Base-by-base conservation (phyloP, 1,284 basidiomycete species). In the Earliella scabrosa region DNA sequence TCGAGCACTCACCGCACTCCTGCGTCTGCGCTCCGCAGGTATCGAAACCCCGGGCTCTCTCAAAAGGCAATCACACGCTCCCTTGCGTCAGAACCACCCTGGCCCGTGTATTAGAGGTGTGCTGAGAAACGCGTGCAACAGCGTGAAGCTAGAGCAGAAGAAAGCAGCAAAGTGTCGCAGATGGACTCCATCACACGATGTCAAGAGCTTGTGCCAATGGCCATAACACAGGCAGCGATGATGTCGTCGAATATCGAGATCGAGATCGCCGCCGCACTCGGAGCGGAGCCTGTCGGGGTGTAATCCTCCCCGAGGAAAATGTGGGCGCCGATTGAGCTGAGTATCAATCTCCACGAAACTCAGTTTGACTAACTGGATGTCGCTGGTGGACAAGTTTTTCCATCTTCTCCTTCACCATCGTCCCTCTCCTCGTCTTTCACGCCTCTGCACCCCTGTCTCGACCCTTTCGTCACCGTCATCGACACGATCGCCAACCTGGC, bases 401-500 rank as follows among this genome's bases (percentile, higher is more conserved):
- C n/a, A 14, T 41, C 23, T 41, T 14, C 39, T 41, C 23, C 24
- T 14, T 23, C 21, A 20, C 39, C 39, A 20, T 18, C 16, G 11
- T 13, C 39, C 11, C 9, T 24, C 7, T 24, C n/a, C 21, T 4
- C 13, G 11, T 11, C 21, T 10, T 24, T 24, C 5, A 6, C 23
- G 11, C 14, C 13, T 41, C 21, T 24, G 20, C 6, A n/a, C 20
- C 35, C 7, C 7, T 13, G 46, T 23, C 5, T 14, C 27, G 32
- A 24, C 24, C 14, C 34, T 38, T 35, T 18, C 34, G 20, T 24
- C 18, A 16, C 13, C 11, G 46, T 26, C 23, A 11, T 2, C 21
- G n/a, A n/a, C n/a, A 52, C 36, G 14, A 36, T 31, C 18, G 3
- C 49, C 58, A 54, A 59, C 36, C 60, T 62, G 58, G 58, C 56